Base-by-base conservation (phyloP, 169 alveolate species). In the Ichthyophthirius multifiliis region DNA sequence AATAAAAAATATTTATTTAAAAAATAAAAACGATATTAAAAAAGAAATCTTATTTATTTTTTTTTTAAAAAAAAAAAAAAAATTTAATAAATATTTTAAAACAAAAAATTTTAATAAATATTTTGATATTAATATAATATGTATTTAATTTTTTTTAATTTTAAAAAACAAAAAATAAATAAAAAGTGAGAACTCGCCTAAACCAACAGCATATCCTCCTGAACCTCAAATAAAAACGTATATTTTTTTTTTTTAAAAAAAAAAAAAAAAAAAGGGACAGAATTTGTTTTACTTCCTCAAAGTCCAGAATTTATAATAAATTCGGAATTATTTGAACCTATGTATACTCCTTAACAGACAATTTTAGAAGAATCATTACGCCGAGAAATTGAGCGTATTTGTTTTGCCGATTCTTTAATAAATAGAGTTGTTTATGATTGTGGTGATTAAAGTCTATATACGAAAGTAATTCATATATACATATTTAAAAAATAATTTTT, bases 341-440 rank as follows among this genome's bases (percentile, higher is more conserved):
- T 85, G 87, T 75, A 89, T 74, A 85, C 89, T 18, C 86, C 84
- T 6, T 65, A 75, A 31, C 20, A 65, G 46, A 76, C 82, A 18
- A 73, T 75, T 27, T 34, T 64, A 41, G 89, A 83, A 34, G 92
- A 87, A 18, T 87, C 93, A 47, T 55, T 90, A 27, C 73, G 95
- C 55, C 73, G 93, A 74, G 95, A 90, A 76, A 90, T 91, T 27
- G 95, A 90, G 65, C 81, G 95, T 71, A 91, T 90, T 2, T 91
- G 93, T 35, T 89, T 87, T 80, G 80, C 90, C 45, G 95, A 90
- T 80, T 87, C 90, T 48, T 76, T 90, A 10, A 79, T 90, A 65
- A 86, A 90, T 71, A 82, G 90, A 76, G 93, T 90, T 4, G 93
- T 90, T 18, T 90, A 76, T 45, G 95, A 90, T 76, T 76, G 92